Evolutionary conservation across 108 stramenopile genomes (phyloP).

Genomic region (Mediolabrus comicus): DNA sequence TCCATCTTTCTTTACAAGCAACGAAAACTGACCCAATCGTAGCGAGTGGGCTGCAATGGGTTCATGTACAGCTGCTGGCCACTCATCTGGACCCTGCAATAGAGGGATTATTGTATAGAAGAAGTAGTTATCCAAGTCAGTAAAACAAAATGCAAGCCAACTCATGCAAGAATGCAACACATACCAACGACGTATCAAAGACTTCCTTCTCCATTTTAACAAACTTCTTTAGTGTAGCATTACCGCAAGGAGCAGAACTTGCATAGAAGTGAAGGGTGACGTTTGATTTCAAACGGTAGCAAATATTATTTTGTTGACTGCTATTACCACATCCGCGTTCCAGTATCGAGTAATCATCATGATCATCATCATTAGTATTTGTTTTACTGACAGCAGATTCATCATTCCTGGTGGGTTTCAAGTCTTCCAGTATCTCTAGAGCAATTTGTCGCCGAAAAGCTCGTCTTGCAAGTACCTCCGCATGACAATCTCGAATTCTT

Average conservation of each 20-base stretch:
- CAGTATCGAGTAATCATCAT: slow-evolving; percentile 8
- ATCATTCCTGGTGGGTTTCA: neutral
- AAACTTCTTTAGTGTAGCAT: slow-evolving; percentile 84
- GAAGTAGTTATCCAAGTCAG: neutral
- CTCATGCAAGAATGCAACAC: neutral
- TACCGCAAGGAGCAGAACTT: slow-evolving; percentile 87
- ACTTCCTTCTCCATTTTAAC: slow-evolving; percentile 73
- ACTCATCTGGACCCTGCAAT: slow-evolving; percentile 60
- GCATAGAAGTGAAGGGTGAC: slow-evolving; percentile 82
- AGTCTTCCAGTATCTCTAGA: slow-evolving; percentile 55
- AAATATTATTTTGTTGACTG: neutral
- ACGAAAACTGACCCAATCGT: slow-evolving; percentile 68
- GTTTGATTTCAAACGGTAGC: slow-evolving; percentile 49
- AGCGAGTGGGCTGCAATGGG: slow-evolving; percentile 65
- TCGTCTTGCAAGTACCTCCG: slow-evolving; percentile 81
- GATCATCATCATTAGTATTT: neutral
- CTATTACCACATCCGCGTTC: slow-evolving; percentile 2
- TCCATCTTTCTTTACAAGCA: slow-evolving; percentile 74
- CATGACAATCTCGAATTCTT: slow-evolving; percentile 79
- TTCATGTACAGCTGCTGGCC: slow-evolving; percentile 60
- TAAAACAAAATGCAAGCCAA: neutral
- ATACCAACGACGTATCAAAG: slow-evolving; percentile 58
- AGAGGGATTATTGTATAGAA: neutral
- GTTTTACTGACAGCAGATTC: neutral
- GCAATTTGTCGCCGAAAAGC: slow-evolving; percentile 72